Percentiles rank a stretch among this genome's conserved stretches.
Conservation (phyloP, 2,329 filamentous ascomycete genomes). For the Colletotrichum godetiae region DNA sequence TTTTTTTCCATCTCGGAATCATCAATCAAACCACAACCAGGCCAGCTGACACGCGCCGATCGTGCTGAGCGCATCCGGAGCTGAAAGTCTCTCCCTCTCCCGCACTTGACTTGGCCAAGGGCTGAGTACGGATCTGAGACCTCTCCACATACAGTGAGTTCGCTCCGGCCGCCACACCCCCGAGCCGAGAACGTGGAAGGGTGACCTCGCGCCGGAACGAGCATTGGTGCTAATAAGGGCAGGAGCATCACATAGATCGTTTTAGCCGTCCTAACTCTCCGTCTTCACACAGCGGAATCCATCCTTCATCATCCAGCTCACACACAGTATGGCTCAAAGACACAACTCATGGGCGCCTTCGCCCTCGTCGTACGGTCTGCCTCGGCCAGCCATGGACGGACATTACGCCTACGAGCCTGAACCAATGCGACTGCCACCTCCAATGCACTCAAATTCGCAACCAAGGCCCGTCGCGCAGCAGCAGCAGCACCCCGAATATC, state of each 20-base stretch:
- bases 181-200: slow-evolving; percentile 31
- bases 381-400: slow-evolving; percentile 38
- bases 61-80: slow-evolving; percentile 28
- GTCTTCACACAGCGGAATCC: slow-evolving; percentile 46
- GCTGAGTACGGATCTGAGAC: slow-evolving; percentile 32
- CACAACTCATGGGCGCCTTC: slow-evolving; percentile 43
- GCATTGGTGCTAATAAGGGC: slow-evolving; percentile 24
- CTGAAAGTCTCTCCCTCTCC: not conserved
- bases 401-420: slow-evolving; percentile 43
- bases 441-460: slow-evolving; percentile 38
- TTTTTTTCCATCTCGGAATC: not conserved
- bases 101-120: slow-evolving; percentile 19
- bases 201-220: slow-evolving; percentile 25
- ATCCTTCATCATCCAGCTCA: slow-evolving; percentile 41
- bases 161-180: slow-evolving; percentile 30
- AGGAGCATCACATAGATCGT: not conserved
- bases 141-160: slow-evolving; percentile 26
- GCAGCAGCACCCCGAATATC: slow-evolving; percentile 21
- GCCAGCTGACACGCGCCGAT: slow-evolving; percentile 19
- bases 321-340: slow-evolving; percentile 49
- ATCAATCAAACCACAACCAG: not conserved
- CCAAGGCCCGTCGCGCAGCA: slow-evolving; percentile 4
- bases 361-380: slow-evolving; percentile 41
- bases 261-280: slow-evolving; percentile 12
- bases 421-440: slow-evolving; percentile 41